A percentile compares a stretch with the other conserved stretches of the same genome.
phyloP scores from a whole-genome alignment of 2,329 filamentous ascomycete species.

The Calonectria henricotiae region DNA sequence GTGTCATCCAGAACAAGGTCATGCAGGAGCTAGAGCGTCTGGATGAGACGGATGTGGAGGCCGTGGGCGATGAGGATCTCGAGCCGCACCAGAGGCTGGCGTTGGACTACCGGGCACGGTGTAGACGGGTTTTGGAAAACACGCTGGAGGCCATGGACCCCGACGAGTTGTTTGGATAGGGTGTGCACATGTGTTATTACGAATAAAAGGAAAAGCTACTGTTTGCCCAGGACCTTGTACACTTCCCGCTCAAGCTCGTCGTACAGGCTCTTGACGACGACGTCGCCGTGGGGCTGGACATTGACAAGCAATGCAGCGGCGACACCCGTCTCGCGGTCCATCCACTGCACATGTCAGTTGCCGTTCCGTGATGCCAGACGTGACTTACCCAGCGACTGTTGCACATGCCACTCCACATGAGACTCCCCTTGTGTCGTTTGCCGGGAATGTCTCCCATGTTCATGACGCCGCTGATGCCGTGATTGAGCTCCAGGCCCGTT shows the following conservation, averaged over 20 bases:
- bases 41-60: conserved; percentile 64
- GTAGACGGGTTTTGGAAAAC: conserved; percentile 65
- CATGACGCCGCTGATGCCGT: conserved; percentile 61
- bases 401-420: conserved; percentile 63
- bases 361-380: background rate
- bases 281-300: conserved; percentile 60
- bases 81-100: conserved; percentile 67
- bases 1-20: conserved; percentile 64
- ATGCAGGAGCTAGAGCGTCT: conserved; percentile 64
- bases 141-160: conserved; percentile 61
- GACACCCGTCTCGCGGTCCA: conserved; percentile 60
- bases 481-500: conserved; percentile 54
- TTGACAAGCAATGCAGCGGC: conserved; percentile 60
- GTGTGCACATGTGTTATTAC: conserved; percentile 33
- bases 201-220: conserved; percentile 19
- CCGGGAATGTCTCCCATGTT: conserved; percentile 60
- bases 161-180: conserved; percentile 53
- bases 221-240: conserved; percentile 52
- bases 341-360: conserved; percentile 53
- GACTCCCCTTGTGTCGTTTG: conserved; percentile 61
- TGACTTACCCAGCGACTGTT: conserved; percentile 63
- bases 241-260: conserved; percentile 61
- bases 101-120: conserved; percentile 66
- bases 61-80: conserved; percentile 60
- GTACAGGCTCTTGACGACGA: conserved; percentile 57